Base-by-base conservation (phyloP, 306 rosid genomes). In the Datisca glomerata region DNA sequence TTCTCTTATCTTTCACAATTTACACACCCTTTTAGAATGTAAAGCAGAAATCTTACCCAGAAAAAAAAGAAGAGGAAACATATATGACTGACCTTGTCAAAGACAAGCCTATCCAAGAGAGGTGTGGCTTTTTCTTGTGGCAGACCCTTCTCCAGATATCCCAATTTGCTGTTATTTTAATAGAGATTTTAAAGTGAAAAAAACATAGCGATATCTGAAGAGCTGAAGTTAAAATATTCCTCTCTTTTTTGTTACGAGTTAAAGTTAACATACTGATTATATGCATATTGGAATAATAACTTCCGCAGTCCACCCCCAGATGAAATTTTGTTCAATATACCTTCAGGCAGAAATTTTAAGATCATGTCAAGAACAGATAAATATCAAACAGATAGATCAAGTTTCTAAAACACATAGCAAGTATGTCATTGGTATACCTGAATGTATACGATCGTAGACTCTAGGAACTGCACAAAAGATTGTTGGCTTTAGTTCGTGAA, bases 381-480 rank as follows among this genome's bases (percentile, higher is more conserved):
- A 57, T 29, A 1, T 41, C 18, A 55, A 47, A 5, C 19, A 43
- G 8, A 24, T 17, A 14, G 47, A 27, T 21, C 16, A 33, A 5
- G 36, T 18, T 44, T 17, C 24, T 11, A 21, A 27, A 39, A 42
- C 33, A 21, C 20, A 13, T 22, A 12, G 4, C 34, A 12, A n/a
- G n/a, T n/a, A n/a, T n/a, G n/a, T n/a, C n/a, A n/a, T n/a, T n/a
- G 28, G 39, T 37, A 39, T 69, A 85, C 95, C 95, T 0, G 67
- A 13, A 45, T 66, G 68, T 47, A 85, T 68, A 20, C 85, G 83
- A 60, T 87, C 97, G 32, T 64, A 83, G 51, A 87, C 85, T 56
- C 97, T 72, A 50, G 97, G 94, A 36, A 87, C 97, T 3, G 87
- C 95, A 54, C 81, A 87, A 59, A 83, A 87, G 34, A 80, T 51